Conservation (phyloP, 495 filamentous ascomycete species). For the Bacidia gigantensis region DNA sequence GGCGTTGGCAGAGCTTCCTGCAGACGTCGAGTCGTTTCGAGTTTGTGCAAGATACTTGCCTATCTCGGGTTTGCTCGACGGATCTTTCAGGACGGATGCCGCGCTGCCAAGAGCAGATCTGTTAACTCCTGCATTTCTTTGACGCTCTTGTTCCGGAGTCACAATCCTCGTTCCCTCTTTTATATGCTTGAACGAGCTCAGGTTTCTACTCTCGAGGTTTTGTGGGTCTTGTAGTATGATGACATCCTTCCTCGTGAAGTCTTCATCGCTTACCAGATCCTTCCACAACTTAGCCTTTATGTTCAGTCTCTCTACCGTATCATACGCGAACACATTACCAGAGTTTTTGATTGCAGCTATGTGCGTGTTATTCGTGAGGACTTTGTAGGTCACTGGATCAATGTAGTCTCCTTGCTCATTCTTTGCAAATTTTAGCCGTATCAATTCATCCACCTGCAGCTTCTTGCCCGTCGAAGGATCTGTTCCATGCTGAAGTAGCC, state of each 20-base stretch:
- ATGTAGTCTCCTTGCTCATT: slow-evolving; percentile 90
- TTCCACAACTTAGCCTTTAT: slow-evolving; percentile 96
- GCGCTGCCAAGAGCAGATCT: slow-evolving; percentile 61
- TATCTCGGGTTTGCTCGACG: slow-evolving; percentile 22
- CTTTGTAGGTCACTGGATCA: slow-evolving; percentile 93
- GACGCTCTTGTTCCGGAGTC: slow-evolving; percentile 45
- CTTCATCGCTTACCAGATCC: slow-evolving; percentile 76
- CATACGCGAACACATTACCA: slow-evolving; percentile 91
- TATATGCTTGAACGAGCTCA: slow-evolving; percentile 81
- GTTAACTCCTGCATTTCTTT: slow-evolving; percentile 55
- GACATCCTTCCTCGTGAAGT: slow-evolving; percentile 84
- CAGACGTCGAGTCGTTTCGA: not conserved
- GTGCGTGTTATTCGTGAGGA: slow-evolving; percentile 95
- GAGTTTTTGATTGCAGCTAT: slow-evolving; percentile 79
- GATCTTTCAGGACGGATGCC: slow-evolving; percentile 83
- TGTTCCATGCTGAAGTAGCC: slow-evolving; percentile 84
- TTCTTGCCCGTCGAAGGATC: slow-evolving; percentile 78
- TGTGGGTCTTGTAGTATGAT: slow-evolving; percentile 95
- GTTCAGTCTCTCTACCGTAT: slow-evolving; percentile 89
- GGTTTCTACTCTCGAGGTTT: slow-evolving; percentile 68
- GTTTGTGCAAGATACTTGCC: slow-evolving; percentile 19
- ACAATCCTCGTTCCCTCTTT: slow-evolving; percentile 64
- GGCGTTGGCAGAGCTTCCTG: not conserved
- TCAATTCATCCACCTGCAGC: slow-evolving; percentile 66
- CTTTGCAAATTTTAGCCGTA: slow-evolving; percentile 81